These are phyloP conservation scores for Penicillium verhagenii DNA, from an alignment of 495 filamentous ascomycete genomes.

Conservation along the genomic window DNA sequence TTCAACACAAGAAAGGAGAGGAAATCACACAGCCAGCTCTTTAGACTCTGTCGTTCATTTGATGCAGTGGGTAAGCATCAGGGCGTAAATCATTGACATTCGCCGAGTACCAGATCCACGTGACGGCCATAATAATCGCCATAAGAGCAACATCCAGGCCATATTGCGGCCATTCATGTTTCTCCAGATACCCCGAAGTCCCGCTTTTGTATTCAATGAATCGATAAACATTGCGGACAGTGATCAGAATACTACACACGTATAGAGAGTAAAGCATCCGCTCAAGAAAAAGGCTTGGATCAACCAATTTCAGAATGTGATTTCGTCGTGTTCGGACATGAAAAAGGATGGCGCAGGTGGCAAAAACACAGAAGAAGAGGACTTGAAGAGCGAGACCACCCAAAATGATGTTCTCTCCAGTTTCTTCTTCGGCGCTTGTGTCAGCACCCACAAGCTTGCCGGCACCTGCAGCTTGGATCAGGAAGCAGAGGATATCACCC, in stretches of 20 bases:
- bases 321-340: conserved; percentile 30
- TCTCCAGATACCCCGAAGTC: conserved; percentile 39
- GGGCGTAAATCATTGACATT: too few relatives aligned
- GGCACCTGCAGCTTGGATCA: conserved; percentile 56
- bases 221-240: conserved; percentile 57
- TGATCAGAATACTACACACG: conserved; percentile 32
- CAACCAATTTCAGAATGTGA: conserved; percentile 21
- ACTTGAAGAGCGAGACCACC: conserved; percentile 59
- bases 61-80: too few relatives aligned
- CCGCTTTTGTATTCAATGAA: conserved; percentile 52
- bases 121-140: conserved; percentile 26
- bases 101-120: conserved; percentile 10
- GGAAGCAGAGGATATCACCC: conserved; percentile 59
- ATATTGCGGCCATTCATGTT: conserved; percentile 53
- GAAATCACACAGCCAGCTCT: too few relatives aligned
- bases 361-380: conserved; percentile 57
- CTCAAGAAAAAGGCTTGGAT: conserved; percentile 1
- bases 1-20: too few relatives aligned
- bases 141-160: conserved; percentile 56
- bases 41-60: too few relatives aligned
- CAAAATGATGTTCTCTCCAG: conserved; percentile 48
- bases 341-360: conserved; percentile 35
- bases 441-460: background rate
- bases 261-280: conserved; percentile 2
- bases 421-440: conserved; percentile 3